These are phyloP conservation scores for Avena sativa DNA, from an alignment of 176 grass and related monocot species.

Conservation along the genomic window DNA sequence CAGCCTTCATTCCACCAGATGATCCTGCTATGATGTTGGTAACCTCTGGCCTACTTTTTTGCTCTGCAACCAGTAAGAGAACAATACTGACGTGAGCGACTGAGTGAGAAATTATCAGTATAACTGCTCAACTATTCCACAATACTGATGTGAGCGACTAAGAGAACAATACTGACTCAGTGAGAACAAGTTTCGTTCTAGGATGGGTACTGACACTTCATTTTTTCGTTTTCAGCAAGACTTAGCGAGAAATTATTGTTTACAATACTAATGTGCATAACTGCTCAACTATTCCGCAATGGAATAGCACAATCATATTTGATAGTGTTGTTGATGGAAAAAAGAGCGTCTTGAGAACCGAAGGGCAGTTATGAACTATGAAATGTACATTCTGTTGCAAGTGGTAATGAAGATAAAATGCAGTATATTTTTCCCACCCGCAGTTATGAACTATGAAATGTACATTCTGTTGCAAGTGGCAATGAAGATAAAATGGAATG, in stretches of 20 bases:
- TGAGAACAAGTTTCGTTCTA: neutral
- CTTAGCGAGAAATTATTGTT: neutral
- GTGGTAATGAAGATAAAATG: neutral
- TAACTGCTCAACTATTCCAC: neutral
- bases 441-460: neutral
- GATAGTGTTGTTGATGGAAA: neutral
- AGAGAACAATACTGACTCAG: neutral
- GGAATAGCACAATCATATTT: neutral
- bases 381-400: neutral
- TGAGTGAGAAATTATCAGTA: neutral
- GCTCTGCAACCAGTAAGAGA: conserved; percentile 64
- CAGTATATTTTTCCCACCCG: neutral
- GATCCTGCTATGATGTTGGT: conserved; percentile 82
- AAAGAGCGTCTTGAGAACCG: neutral
- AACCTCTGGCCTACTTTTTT: conserved; percentile 75
- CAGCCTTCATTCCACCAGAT: conserved; percentile 77
- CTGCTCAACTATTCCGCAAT: neutral
- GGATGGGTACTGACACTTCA: neutral
- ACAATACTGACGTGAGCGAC: neutral
- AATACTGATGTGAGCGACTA: neutral
- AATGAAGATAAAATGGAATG: neutral
- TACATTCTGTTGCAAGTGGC: neutral
- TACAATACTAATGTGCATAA: neutral
- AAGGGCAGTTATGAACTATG: neutral
- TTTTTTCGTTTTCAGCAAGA: neutral